Conservation (phyloP, 1,139 yeast genomes). For the Taphrina betulina region DNA sequence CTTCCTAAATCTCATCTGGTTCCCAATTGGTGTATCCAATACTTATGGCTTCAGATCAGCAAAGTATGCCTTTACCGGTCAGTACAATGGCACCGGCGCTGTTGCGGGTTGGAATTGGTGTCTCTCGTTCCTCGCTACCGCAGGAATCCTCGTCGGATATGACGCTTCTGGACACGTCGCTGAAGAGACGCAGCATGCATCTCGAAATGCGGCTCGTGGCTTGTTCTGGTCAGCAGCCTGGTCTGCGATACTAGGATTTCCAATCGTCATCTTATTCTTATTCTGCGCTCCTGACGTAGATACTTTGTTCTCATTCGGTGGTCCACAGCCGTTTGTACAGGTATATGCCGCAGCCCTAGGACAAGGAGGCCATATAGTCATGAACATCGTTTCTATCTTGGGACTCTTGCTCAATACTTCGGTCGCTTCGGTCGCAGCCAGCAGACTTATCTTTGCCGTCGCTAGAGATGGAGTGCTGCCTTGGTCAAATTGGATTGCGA, state of each 20-base stretch:
- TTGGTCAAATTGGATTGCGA: conserved; percentile 41
- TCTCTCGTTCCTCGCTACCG: conserved; percentile 40
- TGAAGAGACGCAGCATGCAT: conserved; percentile 63
- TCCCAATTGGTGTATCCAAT: conserved; percentile 41
- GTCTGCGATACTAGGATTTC: conserved; percentile 56
- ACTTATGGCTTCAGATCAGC: conserved; percentile 50
- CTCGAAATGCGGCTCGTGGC: conserved; percentile 60
- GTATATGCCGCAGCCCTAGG: conserved; percentile 42
- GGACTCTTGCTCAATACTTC: conserved; percentile 39
- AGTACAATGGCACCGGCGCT: conserved; percentile 60
- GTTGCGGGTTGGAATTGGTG: conserved; percentile 41
- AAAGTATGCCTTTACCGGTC: conserved; percentile 60
- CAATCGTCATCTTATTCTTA: conserved; percentile 55
- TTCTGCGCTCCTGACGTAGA: conserved; percentile 49
- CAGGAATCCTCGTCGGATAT: conserved; percentile 48
- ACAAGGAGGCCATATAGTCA: conserved; percentile 39
- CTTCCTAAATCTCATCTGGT: conserved; percentile 41
- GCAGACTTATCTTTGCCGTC: conserved; percentile 41
- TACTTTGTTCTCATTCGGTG: conserved; percentile 43
- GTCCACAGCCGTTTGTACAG: conserved; percentile 42
- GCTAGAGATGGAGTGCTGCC: conserved; percentile 43
- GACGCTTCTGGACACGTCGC: conserved; percentile 68
- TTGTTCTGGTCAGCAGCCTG: conserved; percentile 54
- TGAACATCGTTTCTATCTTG: conserved; percentile 39
- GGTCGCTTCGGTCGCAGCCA: conserved; percentile 41